Conservation (phyloP, 306 rosid species). For the Vigna reflexopilosa region DNA sequence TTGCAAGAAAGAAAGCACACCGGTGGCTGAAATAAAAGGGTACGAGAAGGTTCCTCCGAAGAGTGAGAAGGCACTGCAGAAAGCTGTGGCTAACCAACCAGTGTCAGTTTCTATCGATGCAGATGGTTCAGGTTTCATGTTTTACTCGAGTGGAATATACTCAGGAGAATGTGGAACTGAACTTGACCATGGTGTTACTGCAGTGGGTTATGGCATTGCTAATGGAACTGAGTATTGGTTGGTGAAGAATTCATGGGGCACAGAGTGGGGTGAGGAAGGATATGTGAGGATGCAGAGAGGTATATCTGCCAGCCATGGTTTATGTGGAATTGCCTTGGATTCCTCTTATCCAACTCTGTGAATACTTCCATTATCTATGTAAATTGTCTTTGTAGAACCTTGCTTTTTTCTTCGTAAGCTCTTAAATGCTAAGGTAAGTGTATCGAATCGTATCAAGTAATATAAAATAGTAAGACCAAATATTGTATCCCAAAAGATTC, state of each 20-base stretch:
- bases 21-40: conserved; percentile 38
- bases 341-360: conserved; percentile 43
- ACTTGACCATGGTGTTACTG: conserved; percentile 50
- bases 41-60: conserved; percentile 44
- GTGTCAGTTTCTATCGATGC: conserved; percentile 52
- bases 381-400: not conserved
- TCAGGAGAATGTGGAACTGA: conserved; percentile 45
- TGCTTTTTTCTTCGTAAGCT: no score
- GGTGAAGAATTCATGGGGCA: conserved; percentile 52
- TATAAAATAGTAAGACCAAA: no score
- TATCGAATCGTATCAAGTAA: no score
- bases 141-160: conserved; percentile 38
- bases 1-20: not conserved
- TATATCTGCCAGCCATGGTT: conserved; percentile 35
- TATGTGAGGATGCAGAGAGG: conserved; percentile 47
- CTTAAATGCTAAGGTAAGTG: no score
- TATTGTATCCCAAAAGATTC: no score
- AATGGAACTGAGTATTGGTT: conserved; percentile 49
- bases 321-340: conserved; percentile 53
- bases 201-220: conserved; percentile 46
- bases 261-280: conserved; percentile 48
- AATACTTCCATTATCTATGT: not conserved
- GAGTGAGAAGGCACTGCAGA: conserved; percentile 31
- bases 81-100: conserved; percentile 49
- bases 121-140: conserved; percentile 17